These are phyloP conservation scores for Parachaetomium inaequale DNA, from an alignment of 495 filamentous ascomycete genomes.

Conservation along the genomic window DNA sequence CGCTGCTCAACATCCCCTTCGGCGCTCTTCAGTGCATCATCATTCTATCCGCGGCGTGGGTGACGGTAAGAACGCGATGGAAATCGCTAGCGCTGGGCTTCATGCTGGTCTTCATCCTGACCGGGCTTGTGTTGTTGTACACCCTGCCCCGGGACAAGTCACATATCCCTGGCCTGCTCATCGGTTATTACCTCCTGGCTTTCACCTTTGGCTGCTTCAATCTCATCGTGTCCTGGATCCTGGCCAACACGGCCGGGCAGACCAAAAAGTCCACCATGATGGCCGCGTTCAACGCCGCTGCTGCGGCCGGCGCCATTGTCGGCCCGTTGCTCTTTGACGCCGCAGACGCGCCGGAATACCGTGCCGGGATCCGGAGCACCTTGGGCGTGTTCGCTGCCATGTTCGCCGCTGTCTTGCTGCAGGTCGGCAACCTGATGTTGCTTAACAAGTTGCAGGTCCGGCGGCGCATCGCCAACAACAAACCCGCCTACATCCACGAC, in stretches of 20 bases:
- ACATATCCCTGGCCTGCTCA: constrained; percentile 45
- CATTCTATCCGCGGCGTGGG: constrained; percentile 54
- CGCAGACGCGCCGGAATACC: constrained; percentile 57
- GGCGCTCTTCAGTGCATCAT: constrained; percentile 55
- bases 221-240: constrained; percentile 46
- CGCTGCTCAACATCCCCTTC: constrained; percentile 63
- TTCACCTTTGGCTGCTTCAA: constrained; percentile 55
- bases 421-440: constrained; percentile 49
- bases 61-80: constrained; percentile 47
- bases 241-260: constrained; percentile 64
- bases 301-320: constrained; percentile 63
- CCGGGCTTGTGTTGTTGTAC: constrained; percentile 55
- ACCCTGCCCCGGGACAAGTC: constrained; percentile 42
- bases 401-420: constrained; percentile 47
- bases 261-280: constrained; percentile 63
- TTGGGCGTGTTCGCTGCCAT: constrained; percentile 53
- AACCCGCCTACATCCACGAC: constrained; percentile 54
- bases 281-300: constrained; percentile 55
- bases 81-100: constrained; percentile 49
- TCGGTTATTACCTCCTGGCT: constrained; percentile 61
- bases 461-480: constrained; percentile 54
- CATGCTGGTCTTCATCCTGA: constrained; percentile 54
- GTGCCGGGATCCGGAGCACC: constrained; percentile 52
- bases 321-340: constrained; percentile 63
- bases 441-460: constrained; percentile 53